Conservation (phyloP, 2,329 filamentous ascomycete genomes). For the Alternaria rosae region DNA sequence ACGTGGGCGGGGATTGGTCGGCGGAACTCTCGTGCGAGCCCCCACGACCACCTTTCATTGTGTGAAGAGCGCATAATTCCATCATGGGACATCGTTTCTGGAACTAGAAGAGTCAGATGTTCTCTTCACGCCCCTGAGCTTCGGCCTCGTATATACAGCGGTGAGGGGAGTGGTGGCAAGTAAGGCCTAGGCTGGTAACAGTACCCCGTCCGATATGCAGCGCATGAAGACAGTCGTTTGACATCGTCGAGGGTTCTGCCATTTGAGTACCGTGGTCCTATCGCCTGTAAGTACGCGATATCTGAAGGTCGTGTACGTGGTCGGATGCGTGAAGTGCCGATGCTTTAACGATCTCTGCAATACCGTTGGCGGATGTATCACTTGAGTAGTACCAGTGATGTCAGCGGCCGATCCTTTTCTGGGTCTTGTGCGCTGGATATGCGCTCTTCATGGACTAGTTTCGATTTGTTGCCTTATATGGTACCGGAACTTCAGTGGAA, state of each 20-base stretch:
- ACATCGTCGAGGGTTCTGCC: neutral
- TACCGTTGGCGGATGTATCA: neutral
- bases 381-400: slow-evolving; percentile 2
- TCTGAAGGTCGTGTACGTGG: neutral
- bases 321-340: neutral
- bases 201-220: neutral
- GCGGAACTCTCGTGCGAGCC: neutral
- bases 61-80: neutral
- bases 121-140: neutral
- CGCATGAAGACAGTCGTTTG: slow-evolving; percentile 5
- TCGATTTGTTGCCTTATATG: slow-evolving; percentile 7
- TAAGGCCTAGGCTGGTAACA: slow-evolving; percentile 1
- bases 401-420: neutral
- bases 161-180: neutral
- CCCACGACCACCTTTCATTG: neutral
- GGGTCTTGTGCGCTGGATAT: neutral
- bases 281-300: neutral
- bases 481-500: slow-evolving; percentile 3
- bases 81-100: neutral
- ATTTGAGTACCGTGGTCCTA: neutral
- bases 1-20: neutral
- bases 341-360: neutral
- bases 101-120: neutral
- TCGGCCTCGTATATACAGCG: neutral
- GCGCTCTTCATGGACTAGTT: slow-evolving; percentile 18